Evolutionary conservation across 2,329 filamentous ascomycete genomes (phyloP).

Genomic region (Colletotrichum trifolii): DNA sequence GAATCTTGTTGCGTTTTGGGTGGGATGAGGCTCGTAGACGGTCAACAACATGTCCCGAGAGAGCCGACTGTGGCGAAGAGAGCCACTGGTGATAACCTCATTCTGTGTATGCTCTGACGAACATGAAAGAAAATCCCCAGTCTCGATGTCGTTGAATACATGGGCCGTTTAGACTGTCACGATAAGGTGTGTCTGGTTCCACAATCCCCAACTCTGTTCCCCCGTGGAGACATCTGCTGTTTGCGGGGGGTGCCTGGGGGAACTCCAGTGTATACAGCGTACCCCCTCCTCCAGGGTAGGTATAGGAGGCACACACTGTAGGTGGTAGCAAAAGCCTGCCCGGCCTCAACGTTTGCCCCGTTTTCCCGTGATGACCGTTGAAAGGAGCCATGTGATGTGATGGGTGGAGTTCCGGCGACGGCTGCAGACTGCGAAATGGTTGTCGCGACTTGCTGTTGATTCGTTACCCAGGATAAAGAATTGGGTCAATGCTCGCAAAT

Average conservation of each 20-base stretch:
- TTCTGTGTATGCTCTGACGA: background rate
- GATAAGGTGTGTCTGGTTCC: constrained; percentile 22
- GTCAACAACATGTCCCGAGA: background rate
- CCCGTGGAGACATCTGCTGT: background rate
- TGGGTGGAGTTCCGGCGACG: too few species aligned
- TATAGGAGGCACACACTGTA: too few species aligned
- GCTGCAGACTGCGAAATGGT: too few species aligned
- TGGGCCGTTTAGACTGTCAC: background rate
- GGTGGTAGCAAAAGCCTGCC: too few species aligned
- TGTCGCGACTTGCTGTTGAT: too few species aligned
- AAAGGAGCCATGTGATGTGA: too few species aligned
- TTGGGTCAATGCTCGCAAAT: too few species aligned
- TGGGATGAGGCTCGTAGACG: background rate
- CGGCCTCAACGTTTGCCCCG: too few species aligned
- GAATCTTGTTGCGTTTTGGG: background rate
- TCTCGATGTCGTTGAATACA: background rate
- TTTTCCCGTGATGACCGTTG: too few species aligned
- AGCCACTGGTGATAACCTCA: background rate
- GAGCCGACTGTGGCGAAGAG: background rate
- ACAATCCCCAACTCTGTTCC: background rate
- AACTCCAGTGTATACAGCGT: too few species aligned
- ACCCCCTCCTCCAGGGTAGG: background rate
- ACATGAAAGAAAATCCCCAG: too few species aligned
- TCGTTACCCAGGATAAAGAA: too few species aligned
- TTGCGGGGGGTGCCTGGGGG: constrained; percentile 12